Conservation (phyloP, 1,284 basidiomycete species). For the Trametes hirsuta region DNA sequence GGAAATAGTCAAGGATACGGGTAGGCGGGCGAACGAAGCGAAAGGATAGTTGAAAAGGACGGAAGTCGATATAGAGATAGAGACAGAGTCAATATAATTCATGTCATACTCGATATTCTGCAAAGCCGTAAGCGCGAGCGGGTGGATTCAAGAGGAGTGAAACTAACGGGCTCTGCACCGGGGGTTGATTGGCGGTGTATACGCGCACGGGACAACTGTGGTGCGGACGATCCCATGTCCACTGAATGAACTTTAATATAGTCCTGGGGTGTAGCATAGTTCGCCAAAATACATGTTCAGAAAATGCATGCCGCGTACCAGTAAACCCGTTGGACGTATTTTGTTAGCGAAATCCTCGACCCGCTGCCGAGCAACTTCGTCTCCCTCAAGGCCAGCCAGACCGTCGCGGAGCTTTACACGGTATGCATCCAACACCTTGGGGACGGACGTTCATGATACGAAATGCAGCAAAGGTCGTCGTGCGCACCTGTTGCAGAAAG, state of each 20-base stretch:
- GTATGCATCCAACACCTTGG: slow-evolving; percentile 70
- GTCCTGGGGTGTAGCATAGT: slow-evolving; percentile 49
- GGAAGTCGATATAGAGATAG: slow-evolving; percentile 79
- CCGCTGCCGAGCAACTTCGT: slow-evolving; percentile 69
- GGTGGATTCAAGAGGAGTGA: background rate
- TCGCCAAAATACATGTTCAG: background rate
- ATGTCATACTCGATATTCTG: slow-evolving; percentile 68
- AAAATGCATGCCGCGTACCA: slow-evolving; percentile 48
- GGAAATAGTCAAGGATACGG: slow-evolving; percentile 77
- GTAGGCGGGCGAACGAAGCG: slow-evolving; percentile 77
- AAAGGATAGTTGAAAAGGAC: slow-evolving; percentile 84
- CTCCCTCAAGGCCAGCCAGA: slow-evolving; percentile 62
- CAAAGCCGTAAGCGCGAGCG: background rate
- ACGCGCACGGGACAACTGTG: slow-evolving; percentile 62
- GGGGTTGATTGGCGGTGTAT: slow-evolving; percentile 35
- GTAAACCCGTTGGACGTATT: slow-evolving; percentile 65
- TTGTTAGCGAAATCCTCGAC: slow-evolving; percentile 75
- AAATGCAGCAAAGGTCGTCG: background rate
- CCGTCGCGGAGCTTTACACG: slow-evolving; percentile 70
- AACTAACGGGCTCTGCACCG: slow-evolving; percentile 31
- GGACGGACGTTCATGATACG: background rate
- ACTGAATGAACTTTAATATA: slow-evolving; percentile 77
- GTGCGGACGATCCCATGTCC: slow-evolving; percentile 71
- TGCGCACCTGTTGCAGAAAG: slow-evolving; percentile 64
- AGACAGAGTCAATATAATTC: slow-evolving; percentile 70